phyloP scores from a whole-genome alignment of 352 stramenopile species.

The Globisporangium nagaii region DNA sequence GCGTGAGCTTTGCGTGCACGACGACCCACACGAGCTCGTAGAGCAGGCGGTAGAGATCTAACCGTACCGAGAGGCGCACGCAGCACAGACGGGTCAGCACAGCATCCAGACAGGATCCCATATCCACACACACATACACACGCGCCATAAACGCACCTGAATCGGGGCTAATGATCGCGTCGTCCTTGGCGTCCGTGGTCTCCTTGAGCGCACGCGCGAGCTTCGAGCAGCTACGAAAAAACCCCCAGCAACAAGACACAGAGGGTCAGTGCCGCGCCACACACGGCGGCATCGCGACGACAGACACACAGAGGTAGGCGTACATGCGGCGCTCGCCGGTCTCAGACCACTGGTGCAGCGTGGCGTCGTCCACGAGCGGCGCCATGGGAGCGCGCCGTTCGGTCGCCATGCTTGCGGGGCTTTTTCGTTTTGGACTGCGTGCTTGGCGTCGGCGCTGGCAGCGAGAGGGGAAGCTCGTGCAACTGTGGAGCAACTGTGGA shows the following conservation, averaged over 20 bases:
- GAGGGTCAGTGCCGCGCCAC: not conserved
- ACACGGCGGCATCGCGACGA: not conserved
- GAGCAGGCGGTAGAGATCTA: constrained; percentile 57
- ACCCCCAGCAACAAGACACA: not conserved
- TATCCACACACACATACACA: not conserved
- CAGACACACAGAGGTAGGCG: constrained; percentile 6
- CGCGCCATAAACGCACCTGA: constrained; percentile 18
- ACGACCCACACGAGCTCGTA: constrained; percentile 80
- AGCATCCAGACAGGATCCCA: not conserved
- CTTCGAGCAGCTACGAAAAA: constrained; percentile 23
- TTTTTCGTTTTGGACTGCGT: not conserved
- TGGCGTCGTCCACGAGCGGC: constrained; percentile 44
- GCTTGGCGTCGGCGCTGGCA: not conserved
- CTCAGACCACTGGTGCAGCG: constrained; percentile 63
- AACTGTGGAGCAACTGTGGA: too few relatives aligned
- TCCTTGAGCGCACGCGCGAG: constrained; percentile 35
- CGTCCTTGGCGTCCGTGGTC: constrained; percentile 11
- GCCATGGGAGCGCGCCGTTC: constrained; percentile 21
- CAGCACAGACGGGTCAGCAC: not conserved
- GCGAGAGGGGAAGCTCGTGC: too few relatives aligned
- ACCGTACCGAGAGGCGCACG: not conserved
- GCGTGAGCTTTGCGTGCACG: constrained; percentile 57
- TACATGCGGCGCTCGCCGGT: constrained; percentile 51
- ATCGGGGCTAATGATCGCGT: constrained; percentile 9
- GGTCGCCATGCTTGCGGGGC: constrained; percentile 17